phyloP scores from a whole-genome alignment of 2,329 filamentous ascomycete species.

The Fusarium proliferatum region DNA sequence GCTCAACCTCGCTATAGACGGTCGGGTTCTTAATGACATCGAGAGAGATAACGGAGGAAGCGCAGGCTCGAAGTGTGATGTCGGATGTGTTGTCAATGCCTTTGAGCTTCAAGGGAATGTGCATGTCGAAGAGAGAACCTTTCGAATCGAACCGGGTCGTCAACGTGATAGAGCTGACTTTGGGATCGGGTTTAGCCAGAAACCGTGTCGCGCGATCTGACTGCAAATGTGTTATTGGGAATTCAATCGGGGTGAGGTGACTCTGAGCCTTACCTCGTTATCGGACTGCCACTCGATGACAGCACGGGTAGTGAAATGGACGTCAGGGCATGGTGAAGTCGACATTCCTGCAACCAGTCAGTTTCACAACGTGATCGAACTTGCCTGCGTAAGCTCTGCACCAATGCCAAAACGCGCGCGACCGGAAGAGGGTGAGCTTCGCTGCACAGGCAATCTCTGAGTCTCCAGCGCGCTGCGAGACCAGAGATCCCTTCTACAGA shows the following conservation, averaged over 20 bases:
- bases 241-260: not conserved
- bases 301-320: constrained; percentile 10
- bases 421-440: constrained; percentile 26
- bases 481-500: constrained; percentile 22
- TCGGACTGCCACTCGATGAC: constrained; percentile 13
- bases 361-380: not conserved
- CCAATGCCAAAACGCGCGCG: not conserved
- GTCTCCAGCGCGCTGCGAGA: constrained; percentile 32
- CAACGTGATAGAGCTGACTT: not conserved
- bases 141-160: constrained; percentile 6
- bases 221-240: not conserved
- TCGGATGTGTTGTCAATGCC: constrained; percentile 1
- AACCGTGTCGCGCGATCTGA: not conserved
- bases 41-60: constrained; percentile 12
- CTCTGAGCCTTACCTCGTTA: not conserved
- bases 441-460: constrained; percentile 21
- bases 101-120: constrained; percentile 24
- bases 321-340: constrained; percentile 7
- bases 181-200: constrained; percentile 8
- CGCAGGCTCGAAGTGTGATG: not conserved
- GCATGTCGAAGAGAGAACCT: constrained; percentile 4
- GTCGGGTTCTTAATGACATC: not conserved
- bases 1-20: not conserved
- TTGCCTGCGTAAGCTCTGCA: not conserved
- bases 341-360: constrained; percentile 19